Evolutionary conservation across 2,329 filamentous ascomycete species (phyloP), one percentile per base, ranked within the genome.

Genomic region (Cladosporium sp.): DNA sequence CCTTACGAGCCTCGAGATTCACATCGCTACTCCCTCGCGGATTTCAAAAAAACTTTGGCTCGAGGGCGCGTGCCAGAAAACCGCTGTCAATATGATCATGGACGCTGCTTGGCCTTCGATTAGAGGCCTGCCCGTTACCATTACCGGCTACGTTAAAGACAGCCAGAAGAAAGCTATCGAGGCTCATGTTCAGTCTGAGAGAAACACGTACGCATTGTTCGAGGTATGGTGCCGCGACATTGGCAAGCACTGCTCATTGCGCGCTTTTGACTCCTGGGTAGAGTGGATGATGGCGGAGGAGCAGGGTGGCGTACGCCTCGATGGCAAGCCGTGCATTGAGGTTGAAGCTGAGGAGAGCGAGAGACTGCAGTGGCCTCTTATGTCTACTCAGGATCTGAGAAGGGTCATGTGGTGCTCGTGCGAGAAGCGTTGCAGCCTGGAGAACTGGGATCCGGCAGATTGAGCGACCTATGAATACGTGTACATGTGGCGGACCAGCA

Each of bases 101-200:
- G 64, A 67, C 3, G 65, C 64, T 8, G 71, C 72, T 5, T 69
- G 66, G 62, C 69, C 66, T 1, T 73, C 61, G 31, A 58, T 76
- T 11, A 64, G 66, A 28, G 68, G 71, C 21, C 71, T 73, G 52
- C 69, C 72, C 3, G 65, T 75, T 5, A 59, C 29, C 23, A 21
- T 76, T 33, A 66, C 44, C 3, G 74, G 74, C 3, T 72, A 65
- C 55, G 53, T 73, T 33, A 74, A 72, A 55, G 60, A 56, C 4
- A 44, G 52, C 44, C 71, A 74, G 64, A 74, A 71, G 65, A 44
- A 33, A 11, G n/a, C 29, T 0, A 73, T 74, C 58, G 67, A 72
- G 57, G 14, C 35, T 23, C 50, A 8, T 23, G 12, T n/a, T 5
- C 12, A 44, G 12, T 18, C 23, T n/a, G 56, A 26, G 7, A 10